A percentile compares a stretch with the other conserved stretches of the same genome.
phyloP scores from a whole-genome alignment of 345 rosid genomes.

The Lumnitzera racemosa region DNA sequence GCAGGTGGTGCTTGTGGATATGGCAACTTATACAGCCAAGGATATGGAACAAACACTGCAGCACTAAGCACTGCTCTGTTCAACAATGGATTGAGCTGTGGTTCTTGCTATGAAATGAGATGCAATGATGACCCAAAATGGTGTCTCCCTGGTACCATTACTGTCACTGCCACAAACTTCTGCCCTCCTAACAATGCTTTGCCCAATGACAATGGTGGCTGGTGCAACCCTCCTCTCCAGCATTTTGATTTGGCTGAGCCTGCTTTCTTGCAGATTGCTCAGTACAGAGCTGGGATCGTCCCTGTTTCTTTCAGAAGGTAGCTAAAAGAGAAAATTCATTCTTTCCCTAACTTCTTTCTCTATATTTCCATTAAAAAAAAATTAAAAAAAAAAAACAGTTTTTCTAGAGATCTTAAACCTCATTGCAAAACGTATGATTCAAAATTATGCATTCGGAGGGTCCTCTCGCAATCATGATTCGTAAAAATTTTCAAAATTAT shows the following conservation, averaged over 20 bases:
- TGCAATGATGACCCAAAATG: conserved; percentile 56
- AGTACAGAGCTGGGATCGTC: conserved; percentile 88
- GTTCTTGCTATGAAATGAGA: conserved; percentile 67
- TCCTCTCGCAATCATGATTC: too few species aligned
- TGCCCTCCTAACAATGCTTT: conserved; percentile 78
- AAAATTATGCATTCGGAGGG: neutral
- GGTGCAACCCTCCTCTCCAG: conserved; percentile 98
- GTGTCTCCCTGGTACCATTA: conserved; percentile 59
- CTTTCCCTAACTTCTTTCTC: too few species aligned
- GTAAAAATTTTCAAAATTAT: neutral
- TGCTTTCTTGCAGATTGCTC: conserved; percentile 87
- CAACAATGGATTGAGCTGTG: conserved; percentile 76
- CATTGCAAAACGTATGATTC: neutral
- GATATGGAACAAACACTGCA: conserved; percentile 74
- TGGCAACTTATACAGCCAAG: conserved; percentile 64
- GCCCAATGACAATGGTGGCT: conserved; percentile 83
- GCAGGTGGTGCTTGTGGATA: conserved; percentile 85
- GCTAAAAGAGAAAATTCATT: neutral
- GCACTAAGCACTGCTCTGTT: conserved; percentile 73
- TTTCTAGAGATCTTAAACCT: too few species aligned
- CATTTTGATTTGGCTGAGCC: conserved; percentile 97
- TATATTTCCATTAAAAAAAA: too few species aligned
- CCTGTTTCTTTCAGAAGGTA: conserved; percentile 87
- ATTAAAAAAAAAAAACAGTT: too few species aligned
- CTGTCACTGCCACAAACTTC: conserved; percentile 80